These are phyloP conservation scores for Diaporthe destruens DNA, from an alignment of 2,329 filamentous ascomycete species.

Conservation along the genomic window DNA sequence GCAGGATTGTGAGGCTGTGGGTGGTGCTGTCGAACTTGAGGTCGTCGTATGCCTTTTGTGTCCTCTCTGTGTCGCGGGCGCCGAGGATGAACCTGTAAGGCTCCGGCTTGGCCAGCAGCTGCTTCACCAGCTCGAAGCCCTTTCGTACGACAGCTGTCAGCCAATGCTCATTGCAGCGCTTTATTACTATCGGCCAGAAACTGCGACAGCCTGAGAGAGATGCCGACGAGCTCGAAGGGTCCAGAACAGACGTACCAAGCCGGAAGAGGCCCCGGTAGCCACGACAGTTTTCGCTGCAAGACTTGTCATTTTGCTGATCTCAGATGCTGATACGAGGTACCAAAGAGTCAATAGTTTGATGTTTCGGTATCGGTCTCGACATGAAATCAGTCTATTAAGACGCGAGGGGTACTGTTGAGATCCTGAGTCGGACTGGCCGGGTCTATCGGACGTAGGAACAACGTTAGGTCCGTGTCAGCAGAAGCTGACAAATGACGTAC, in stretches of 20 bases:
- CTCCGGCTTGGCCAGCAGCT: conserved; percentile 59
- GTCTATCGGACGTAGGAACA: conserved; percentile 16
- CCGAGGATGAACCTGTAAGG: conserved; percentile 64
- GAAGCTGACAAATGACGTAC: conserved; percentile 21
- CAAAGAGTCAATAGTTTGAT: not conserved
- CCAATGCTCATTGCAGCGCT: not conserved
- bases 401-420: not conserved
- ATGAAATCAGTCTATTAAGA: not conserved
- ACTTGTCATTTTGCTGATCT: conserved; percentile 17
- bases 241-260: conserved; percentile 55
- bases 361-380: not conserved
- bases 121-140: conserved; percentile 67
- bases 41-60: conserved; percentile 57
- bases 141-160: conserved; percentile 44
- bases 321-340: too few relatives aligned
- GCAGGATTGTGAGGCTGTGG: conserved; percentile 60
- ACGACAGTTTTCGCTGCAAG: conserved; percentile 61
- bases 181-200: not conserved
- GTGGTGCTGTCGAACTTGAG: conserved; percentile 56
- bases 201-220: not conserved
- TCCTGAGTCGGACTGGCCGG: not conserved
- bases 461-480: conserved; percentile 21
- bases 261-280: conserved; percentile 63
- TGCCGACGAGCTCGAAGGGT: too few relatives aligned
- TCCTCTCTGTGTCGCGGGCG: conserved; percentile 57